Conservation (phyloP, 2,329 filamentous ascomycete species). For the Verticillium klebahnii region DNA sequence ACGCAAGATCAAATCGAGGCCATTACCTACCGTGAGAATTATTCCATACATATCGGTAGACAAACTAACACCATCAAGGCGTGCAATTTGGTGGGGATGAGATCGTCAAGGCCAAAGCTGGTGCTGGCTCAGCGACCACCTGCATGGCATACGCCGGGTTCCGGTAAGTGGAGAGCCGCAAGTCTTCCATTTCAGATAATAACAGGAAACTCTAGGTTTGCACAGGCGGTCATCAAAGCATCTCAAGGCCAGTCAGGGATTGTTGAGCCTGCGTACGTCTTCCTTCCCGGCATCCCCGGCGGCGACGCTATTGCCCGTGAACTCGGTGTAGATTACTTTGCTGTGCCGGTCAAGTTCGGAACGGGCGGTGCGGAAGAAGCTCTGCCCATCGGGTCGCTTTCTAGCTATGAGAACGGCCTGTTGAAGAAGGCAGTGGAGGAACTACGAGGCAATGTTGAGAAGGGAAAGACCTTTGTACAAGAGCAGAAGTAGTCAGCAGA, state of each 20-base stretch:
- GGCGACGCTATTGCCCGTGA: constrained; percentile 53
- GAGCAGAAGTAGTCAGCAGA: not conserved
- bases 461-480: not conserved
- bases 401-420: not conserved
- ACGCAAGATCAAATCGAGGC: constrained; percentile 41
- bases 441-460: constrained; percentile 1
- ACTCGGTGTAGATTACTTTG: constrained; percentile 58
- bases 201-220: constrained; percentile 21
- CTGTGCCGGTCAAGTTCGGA: constrained; percentile 4
- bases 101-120: constrained; percentile 82
- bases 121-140: constrained; percentile 76
- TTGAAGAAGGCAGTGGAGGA: not conserved
- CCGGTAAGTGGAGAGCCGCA: constrained; percentile 9
- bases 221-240: constrained; percentile 69
- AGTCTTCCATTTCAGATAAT: not conserved
- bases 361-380: not conserved
- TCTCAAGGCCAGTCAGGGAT: constrained; percentile 68
- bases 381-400: not conserved
- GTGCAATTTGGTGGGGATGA: constrained; percentile 79
- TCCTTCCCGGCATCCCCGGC: constrained; percentile 69
- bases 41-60: too few species aligned
- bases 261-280: constrained; percentile 50
- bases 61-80: constrained; percentile 21
- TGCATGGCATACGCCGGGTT: constrained; percentile 71
- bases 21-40: constrained; percentile 50